Evolutionary conservation across 2,329 filamentous ascomycete species (phyloP).

Genomic region (Botrytis paeoniae): DNA sequence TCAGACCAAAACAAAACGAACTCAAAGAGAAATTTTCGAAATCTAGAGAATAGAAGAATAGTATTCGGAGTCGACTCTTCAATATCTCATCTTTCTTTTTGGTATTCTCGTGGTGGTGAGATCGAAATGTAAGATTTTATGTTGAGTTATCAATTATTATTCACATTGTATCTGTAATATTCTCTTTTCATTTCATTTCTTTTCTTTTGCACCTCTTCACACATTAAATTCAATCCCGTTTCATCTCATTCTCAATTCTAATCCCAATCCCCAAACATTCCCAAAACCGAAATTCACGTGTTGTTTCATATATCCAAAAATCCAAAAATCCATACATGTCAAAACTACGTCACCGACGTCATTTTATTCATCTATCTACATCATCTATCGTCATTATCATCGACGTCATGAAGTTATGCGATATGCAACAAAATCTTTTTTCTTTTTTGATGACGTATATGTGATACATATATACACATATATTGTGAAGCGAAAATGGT

Average conservation of each 20-base stretch:
- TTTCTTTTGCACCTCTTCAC: neutral
- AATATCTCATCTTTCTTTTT: accelerated
- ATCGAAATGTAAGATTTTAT: neutral
- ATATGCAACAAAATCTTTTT: neutral
- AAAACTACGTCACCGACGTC: neutral
- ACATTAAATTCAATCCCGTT: neutral
- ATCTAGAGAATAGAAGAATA: neutral
- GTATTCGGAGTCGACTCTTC: neutral
- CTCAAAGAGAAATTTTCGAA: neutral
- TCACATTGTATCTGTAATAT: neutral
- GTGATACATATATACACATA: neutral
- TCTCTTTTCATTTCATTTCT: neutral
- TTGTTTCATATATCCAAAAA: neutral
- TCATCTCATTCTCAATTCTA: neutral
- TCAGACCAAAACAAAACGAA: neutral
- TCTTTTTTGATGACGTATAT: neutral
- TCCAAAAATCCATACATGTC: neutral
- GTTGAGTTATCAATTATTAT: neutral
- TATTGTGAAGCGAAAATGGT: no score
- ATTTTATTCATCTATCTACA: neutral
- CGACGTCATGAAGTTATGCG: neutral
- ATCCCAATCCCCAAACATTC: neutral
- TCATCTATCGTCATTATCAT: neutral
- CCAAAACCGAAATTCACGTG: neutral
- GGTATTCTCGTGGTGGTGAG: neutral